Base-by-base conservation (phyloP, 2,329 filamentous ascomycete species). In the Rosellinia necatrix region DNA sequence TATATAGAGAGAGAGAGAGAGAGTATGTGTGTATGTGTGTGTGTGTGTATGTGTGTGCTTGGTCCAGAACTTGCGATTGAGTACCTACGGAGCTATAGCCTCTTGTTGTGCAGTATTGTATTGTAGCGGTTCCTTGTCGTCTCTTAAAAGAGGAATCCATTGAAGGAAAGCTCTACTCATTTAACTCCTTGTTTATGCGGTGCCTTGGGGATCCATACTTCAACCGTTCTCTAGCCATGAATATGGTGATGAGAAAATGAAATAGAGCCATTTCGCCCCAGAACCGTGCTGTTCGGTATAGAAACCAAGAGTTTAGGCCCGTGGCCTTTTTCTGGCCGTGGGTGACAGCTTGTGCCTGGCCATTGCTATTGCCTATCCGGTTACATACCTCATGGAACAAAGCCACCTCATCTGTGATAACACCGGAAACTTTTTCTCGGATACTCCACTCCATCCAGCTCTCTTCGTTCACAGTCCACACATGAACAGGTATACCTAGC, bases 401-500 rank as follows among this genome's bases (percentile, higher is more conserved):
- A 68, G 81, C 81, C 1, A 90, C 90, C 64, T 96, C 86, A 68
- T 97, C 92, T 0, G 92, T 96, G 49, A 96, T 86, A 4, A 96
- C 88, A 1, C 90, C 92, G 64, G 96, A 90, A 1, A 96, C 75
- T n/a, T 56, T 65, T 37, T 82, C 75, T 24, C 78, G 73, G 29
- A 96, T 84, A 61, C 85, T 82, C 91, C 91, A 96, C 65, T 85
- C 81, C 92, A 97, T 97, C 73, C 85, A 83, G 46, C 80, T 78
- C 60, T 84, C 81, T 12, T 88, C 82, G 70, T 97, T 96, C 47
- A 96, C 89, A 0, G 92, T 97, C 93, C 93, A 97, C 0, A 85
- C 82, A 65, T 88, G 87, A 4, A 97, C 76, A 3, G 82, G 80
- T 19, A 88, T 81, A 13, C 78, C 75, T 1, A 77, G 75, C 43